Base-by-base conservation (phyloP, 208 protist genomes). In the Crithidia bombi region DNA sequence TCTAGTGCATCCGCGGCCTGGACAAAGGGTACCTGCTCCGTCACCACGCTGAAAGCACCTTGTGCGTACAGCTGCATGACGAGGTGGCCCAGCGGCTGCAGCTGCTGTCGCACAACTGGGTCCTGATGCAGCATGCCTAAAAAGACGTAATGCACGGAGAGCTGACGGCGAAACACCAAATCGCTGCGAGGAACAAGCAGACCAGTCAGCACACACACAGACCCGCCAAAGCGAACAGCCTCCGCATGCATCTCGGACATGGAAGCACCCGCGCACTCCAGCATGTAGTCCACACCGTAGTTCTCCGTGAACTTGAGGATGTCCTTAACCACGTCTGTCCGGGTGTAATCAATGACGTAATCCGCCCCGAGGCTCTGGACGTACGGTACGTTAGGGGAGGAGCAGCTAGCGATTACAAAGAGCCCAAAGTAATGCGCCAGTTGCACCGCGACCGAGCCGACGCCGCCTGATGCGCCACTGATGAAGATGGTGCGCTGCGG, bases 241-340 rank as follows among this genome's bases (percentile, higher is more conserved):
- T 87, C 69, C 25, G 73, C 62, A 58, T 89, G 81, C 15, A 65
- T 47, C 43, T 78, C 85, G 12, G 78, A 70, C 35, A 85, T 58
- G n/a, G 26, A 39, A 14, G 79, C 75, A 25, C 69, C 58, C 1
- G 79, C 81, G 36, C 71, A 74, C 62, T 96, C 89, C 50, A 96
- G 69, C 35, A 94, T 44, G 72, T 91, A 96, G 65, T 96, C 91
- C 14, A 94, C 89, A n/a, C 91, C 91, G 57, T 83, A 73, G 43
- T 78, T 77, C 6, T 83, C 55, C 41, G 90, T 93, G 38, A 71
- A 47, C 41, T 39, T 47, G 21, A 92, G 70, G 43, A 91, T 79
- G 21, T 82, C 75, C 43, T 78, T 78, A 12, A 85, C 77, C 0
- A 91, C 72, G 70, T 93, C 73, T 11, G 30, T 44, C 6, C 43